Conservation (phyloP, 208 protist species). For the Leishmania lainsoni region DNA sequence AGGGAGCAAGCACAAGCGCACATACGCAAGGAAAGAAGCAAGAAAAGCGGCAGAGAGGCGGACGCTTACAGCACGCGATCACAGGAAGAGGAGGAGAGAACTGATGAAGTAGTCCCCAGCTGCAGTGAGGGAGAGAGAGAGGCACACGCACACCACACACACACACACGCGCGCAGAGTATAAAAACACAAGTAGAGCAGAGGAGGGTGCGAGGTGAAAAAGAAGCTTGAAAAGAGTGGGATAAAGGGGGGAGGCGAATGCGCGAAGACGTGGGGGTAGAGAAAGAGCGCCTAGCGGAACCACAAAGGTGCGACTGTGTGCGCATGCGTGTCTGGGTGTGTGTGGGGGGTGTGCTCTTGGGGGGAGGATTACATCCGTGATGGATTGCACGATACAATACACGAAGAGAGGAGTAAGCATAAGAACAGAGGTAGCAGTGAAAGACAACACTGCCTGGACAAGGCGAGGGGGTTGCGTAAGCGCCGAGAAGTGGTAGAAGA, state of each 20-base stretch:
- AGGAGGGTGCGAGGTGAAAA: neutral
- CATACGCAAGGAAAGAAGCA: neutral
- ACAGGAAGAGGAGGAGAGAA: neutral
- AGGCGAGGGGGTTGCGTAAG: neutral
- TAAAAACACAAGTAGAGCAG: neutral
- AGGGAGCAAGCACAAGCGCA: slow-evolving; percentile 5
- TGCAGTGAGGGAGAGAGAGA: neutral
- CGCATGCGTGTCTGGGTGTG: neutral
- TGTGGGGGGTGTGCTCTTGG: neutral
- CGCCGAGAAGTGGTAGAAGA: neutral
- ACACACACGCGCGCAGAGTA: neutral
- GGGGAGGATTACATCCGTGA: neutral
- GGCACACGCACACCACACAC: neutral
- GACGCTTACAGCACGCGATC: neutral
- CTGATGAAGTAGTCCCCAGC: too few species aligned
- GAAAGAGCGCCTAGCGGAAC: neutral
- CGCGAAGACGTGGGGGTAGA: neutral
- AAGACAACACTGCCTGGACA: neutral
- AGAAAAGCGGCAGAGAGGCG: neutral
- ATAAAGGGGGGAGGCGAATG: neutral
- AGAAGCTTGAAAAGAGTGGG: neutral
- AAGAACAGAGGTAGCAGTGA: neutral
- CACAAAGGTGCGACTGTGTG: neutral
- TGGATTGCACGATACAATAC: neutral
- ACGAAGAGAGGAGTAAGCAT: neutral